Evolutionary conservation across 2,329 filamentous ascomycete genomes (phyloP), one percentile per base, ranked within the genome.

Genomic region (Colletotrichum navitas): DNA sequence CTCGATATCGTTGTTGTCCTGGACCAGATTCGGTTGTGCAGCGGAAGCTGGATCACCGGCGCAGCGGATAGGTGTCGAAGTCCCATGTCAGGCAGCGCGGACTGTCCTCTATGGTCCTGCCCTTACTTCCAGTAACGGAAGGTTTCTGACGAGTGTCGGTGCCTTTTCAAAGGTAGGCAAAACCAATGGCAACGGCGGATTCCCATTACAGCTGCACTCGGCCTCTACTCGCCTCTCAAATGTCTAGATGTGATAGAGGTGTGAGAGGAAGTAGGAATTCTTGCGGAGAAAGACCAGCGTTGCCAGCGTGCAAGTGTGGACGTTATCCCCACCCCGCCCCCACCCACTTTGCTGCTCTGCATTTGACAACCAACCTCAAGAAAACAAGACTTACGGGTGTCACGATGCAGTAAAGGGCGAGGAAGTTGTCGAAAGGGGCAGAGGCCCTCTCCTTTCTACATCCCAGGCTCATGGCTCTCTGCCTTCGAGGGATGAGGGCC

Each of bases 61-160:
- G 45, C 62, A 75, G 74, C 16, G 75, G 66, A 49, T 73, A 70
- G 68, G 71, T 74, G 72, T 74, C 76, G 63, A 79, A 69, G 71
- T 84, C 82, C 18, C 82, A 79, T 74, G 80, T 82, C 60, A 85
- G 75, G 73, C 83, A 83, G 39, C 83, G 80, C 45, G 83, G 83
- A 74, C 84, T 84, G 67, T 82, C 80, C 47, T 75, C 78, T 6
- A 80, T 76, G 5, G 79, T 73, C 68, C 18, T 60, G 45, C 26
- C 58, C 59, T 68, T 63, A 68, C 21, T 73, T 72, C 63, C 71
- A 73, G 49, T 65, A 72, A 34, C 73, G 74, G 21, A 74, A 74
- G 10, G 60, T 71, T 16, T 71, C 66, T 72, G 29, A 21, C n/a
- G 14, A 32, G n/a, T n/a, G 34, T 60, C 18, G 55, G 62, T 62